phyloP scores from a whole-genome alignment of 2,329 filamentous ascomycete genomes.

The Ustulina deusta region DNA sequence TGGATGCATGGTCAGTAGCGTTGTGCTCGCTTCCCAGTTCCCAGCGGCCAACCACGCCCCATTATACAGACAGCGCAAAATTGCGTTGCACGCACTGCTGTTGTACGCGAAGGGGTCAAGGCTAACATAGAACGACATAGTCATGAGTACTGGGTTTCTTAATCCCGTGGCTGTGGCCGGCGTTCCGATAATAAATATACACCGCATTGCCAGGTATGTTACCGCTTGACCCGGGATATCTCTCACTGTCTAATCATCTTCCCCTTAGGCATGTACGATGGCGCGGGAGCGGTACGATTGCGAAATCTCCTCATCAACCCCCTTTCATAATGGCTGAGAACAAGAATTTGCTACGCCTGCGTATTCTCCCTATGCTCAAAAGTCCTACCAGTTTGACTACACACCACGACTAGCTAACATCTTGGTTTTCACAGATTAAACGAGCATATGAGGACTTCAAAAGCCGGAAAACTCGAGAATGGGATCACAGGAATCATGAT shows the following conservation, averaged over 20 bases:
- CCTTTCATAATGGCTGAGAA: not conserved
- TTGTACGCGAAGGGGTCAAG: slow-evolving; percentile 43
- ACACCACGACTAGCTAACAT: slow-evolving; percentile 12
- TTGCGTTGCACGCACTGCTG: not conserved
- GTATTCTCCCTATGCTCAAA: not conserved
- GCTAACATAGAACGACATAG: slow-evolving; percentile 27
- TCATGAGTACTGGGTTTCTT: slow-evolving; percentile 66
- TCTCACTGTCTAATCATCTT: slow-evolving; percentile 9
- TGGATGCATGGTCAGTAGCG: slow-evolving; percentile 76
- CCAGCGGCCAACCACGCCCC: not conserved
- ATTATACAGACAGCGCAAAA: not conserved
- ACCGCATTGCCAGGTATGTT: slow-evolving; percentile 58
- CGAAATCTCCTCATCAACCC: not conserved
- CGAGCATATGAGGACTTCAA: slow-evolving; percentile 74
- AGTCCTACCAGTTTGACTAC: not conserved
- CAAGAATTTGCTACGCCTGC: not conserved
- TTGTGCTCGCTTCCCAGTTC: not conserved
- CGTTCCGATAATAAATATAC: slow-evolving; percentile 83
- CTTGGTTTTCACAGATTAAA: slow-evolving; percentile 60
- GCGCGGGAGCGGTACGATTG: slow-evolving; percentile 63
- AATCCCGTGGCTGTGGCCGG: slow-evolving; percentile 71
- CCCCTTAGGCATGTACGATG: slow-evolving; percentile 71
- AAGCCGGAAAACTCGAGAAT: slow-evolving; percentile 66
- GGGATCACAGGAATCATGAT: slow-evolving; percentile 77
- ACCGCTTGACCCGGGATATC: slow-evolving; percentile 42